These are phyloP conservation scores for Bertia moriformis DNA, from an alignment of 2,329 filamentous ascomycete genomes.

Conservation along the genomic window DNA sequence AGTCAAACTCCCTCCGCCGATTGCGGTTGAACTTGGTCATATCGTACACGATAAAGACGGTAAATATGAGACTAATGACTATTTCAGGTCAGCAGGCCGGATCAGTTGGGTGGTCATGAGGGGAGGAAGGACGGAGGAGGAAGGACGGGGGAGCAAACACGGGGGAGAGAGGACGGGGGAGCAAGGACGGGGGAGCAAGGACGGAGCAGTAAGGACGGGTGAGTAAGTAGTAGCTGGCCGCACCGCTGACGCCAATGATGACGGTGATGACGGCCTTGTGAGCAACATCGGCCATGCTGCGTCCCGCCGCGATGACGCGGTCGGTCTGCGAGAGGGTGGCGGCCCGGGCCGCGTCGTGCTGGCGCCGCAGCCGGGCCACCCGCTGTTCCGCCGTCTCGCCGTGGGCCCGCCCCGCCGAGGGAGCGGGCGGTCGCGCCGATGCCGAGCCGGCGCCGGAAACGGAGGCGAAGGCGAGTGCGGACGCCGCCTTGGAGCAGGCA, in stretches of 20 bases:
- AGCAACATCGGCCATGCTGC: conserved; percentile 36
- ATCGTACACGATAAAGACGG: conserved; percentile 43
- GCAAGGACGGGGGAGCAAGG: no score
- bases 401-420: background rate
- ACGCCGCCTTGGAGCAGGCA: background rate
- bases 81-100: no score
- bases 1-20: conserved; percentile 41
- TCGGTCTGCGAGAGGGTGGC: conserved; percentile 39
- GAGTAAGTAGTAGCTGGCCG: conserved; percentile 30
- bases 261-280: no score
- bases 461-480: background rate
- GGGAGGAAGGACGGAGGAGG: no score
- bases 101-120: no score
- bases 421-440: background rate
- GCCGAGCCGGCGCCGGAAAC: background rate
- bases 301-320: conserved; percentile 27
- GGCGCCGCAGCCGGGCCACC: conserved; percentile 52
- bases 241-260: conserved; percentile 35
- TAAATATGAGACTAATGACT: conserved; percentile 40
- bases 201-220: background rate
- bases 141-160: no score
- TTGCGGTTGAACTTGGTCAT: conserved; percentile 47
- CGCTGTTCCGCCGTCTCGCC: conserved; percentile 55
- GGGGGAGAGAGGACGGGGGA: no score
- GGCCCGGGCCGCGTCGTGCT: conserved; percentile 51